Evolutionary conservation across 257 asterid genomes (phyloP).

Genomic region (Cynanchum wilfordii): DNA sequence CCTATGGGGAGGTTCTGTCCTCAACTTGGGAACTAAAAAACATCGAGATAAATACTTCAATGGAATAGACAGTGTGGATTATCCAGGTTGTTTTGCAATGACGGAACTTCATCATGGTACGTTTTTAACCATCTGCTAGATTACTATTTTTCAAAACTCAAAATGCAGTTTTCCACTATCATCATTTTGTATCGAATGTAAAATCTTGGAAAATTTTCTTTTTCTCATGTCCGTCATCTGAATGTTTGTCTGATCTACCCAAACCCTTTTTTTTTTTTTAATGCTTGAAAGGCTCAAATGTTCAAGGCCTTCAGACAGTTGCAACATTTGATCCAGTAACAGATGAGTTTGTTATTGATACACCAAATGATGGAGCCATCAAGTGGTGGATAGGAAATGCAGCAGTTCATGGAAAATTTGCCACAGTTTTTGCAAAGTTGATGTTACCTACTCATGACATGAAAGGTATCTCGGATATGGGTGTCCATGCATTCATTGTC

Average conservation of each 20-base stretch:
- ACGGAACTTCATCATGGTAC: conserved; percentile 98
- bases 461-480: conserved; percentile 79
- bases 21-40: conserved; percentile 91
- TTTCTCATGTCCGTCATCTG: not conserved
- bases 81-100: conserved; percentile 94
- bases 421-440: conserved; percentile 91
- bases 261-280: not conserved
- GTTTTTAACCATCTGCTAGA: conserved; percentile 19
- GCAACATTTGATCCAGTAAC: conserved; percentile 80
- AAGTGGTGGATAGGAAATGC: conserved; percentile 99
- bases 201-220: not conserved
- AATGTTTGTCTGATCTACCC: conserved; percentile 15
- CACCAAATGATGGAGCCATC: conserved; percentile 96
- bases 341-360: conserved; percentile 79
- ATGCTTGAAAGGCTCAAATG: conserved; percentile 68
- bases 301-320: conserved; percentile 86
- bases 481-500: conserved; percentile 95
- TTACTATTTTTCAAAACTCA: not conserved
- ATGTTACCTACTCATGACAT: conserved; percentile 73
- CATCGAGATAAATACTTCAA: conserved; percentile 83
- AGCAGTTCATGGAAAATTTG: conserved; percentile 96
- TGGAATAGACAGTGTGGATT: conserved; percentile 80
- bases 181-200: not conserved
- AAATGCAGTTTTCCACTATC: not conserved
- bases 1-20: conserved; percentile 98